These are phyloP conservation scores for Sphaerostilbella broomeana DNA, from an alignment of 2,329 filamentous ascomycete genomes.

Conservation along the genomic window DNA sequence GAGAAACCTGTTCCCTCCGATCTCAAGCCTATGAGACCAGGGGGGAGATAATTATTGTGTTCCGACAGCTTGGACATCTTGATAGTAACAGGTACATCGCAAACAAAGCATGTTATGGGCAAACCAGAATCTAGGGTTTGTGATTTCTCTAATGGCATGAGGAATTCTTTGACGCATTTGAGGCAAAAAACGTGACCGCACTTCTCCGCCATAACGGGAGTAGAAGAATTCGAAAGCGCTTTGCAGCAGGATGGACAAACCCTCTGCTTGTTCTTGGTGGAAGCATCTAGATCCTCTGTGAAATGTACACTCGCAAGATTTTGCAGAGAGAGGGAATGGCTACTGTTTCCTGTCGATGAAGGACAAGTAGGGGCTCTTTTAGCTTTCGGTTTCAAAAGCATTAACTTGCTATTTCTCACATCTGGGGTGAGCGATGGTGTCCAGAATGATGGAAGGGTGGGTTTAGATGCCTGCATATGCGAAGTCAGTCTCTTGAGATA, in stretches of 20 bases:
- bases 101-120: conserved; percentile 66
- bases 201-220: conserved; percentile 74
- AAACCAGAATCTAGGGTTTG: conserved; percentile 40
- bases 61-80: conserved; percentile 34
- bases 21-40: conserved; percentile 71
- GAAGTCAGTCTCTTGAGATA: conserved; percentile 6
- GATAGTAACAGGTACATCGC: conserved; percentile 66
- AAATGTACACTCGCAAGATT: conserved; percentile 71
- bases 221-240: conserved; percentile 71
- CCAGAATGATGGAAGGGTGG: conserved; percentile 82
- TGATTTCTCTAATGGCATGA: conserved; percentile 49
- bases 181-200: conserved; percentile 91
- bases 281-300: conserved; percentile 54
- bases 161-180: conserved; percentile 76
- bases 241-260: conserved; percentile 84
- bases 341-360: conserved; percentile 56
- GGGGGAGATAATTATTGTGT: conserved; percentile 51
- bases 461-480: conserved; percentile 48
- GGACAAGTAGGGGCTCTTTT: conserved; percentile 73
- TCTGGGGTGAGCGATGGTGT: conserved; percentile 74
- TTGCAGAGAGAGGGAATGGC: conserved; percentile 73
- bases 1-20: conserved; percentile 92
- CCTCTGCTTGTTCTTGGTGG: conserved; percentile 37
- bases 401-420: conserved; percentile 39
- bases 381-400: conserved; percentile 50